Percentiles rank a stretch among this genome's conserved stretches.
These are phyloP conservation scores for Xylariaceae sp. DNA, from an alignment of 2,329 filamentous ascomycete species.

Conservation along the genomic window DNA sequence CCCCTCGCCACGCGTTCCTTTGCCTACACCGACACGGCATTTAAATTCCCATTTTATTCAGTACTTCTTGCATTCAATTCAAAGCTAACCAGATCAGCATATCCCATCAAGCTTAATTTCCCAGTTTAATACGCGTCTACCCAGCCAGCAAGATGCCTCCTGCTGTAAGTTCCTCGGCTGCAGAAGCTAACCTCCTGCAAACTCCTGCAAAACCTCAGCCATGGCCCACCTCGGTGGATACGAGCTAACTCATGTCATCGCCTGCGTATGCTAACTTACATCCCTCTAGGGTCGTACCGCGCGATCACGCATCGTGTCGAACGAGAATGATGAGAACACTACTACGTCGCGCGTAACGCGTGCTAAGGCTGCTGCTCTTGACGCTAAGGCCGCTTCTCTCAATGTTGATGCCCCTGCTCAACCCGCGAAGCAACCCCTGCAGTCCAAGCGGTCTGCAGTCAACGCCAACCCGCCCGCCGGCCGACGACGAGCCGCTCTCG, in stretches of 20 bases:
- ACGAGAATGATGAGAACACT: constrained; percentile 92
- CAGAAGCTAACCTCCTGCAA: background rate
- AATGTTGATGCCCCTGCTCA: constrained; percentile 54
- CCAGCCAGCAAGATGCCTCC: constrained; percentile 32
- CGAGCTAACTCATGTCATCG: background rate
- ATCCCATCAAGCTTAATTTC: constrained; percentile 11
- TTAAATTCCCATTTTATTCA: background rate
- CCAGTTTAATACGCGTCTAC: constrained; percentile 14
- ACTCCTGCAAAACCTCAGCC: background rate
- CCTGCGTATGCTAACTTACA: constrained; percentile 7
- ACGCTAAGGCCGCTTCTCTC: constrained; percentile 54
- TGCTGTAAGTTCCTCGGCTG: constrained; percentile 29
- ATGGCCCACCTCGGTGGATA: background rate
- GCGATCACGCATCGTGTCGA: constrained; percentile 69
- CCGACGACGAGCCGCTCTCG: constrained; percentile 77
- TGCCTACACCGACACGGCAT: background rate
- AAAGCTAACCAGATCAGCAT: constrained; percentile 16
- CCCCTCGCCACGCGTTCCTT: constrained; percentile 10
- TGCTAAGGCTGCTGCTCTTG: constrained; percentile 77
- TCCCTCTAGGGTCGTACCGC: constrained; percentile 56
- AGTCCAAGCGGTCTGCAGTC: constrained; percentile 61
- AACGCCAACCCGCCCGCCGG: constrained; percentile 43
- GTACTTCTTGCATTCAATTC: background rate
- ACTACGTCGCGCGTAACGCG: constrained; percentile 79
- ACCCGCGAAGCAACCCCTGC: constrained; percentile 56